These are phyloP conservation scores for Dioscorea dumetorum DNA, from an alignment of 106 monocot species.

Conservation along the genomic window DNA sequence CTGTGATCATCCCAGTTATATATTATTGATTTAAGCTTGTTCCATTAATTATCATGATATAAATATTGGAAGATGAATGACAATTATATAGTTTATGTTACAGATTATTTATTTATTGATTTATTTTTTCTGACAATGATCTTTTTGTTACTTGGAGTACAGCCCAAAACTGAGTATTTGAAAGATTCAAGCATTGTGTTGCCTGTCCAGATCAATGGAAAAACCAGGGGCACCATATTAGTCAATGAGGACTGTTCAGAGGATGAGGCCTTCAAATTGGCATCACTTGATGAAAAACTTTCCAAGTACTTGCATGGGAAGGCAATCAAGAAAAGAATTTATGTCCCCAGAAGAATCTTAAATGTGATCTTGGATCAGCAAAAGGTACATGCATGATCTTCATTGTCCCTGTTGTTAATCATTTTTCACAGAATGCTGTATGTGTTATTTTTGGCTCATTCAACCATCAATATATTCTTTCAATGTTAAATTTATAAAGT, in stretches of 20 bases:
- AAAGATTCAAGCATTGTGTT: constrained; percentile 70
- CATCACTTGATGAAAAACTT: constrained; percentile 58
- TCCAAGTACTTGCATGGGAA: constrained; percentile 61
- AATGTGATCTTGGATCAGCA: constrained; percentile 83
- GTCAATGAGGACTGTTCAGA: constrained; percentile 71
- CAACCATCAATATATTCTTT: constrained; percentile 1
- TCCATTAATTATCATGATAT: too few relatives aligned
- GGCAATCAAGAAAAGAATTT: constrained; percentile 68
- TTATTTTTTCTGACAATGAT: too few relatives aligned
- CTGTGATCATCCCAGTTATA: too few relatives aligned
- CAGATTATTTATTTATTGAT: too few relatives aligned
- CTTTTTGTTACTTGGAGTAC: constrained; percentile 1
- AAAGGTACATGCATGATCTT: constrained; percentile 45
- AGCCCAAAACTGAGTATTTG: constrained; percentile 81
- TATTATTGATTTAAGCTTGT: too few relatives aligned
- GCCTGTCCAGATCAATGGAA: constrained; percentile 94
- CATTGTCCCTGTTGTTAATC: background rate
- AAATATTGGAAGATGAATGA: too few relatives aligned
- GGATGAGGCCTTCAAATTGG: constrained; percentile 62
- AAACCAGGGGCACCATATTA: constrained; percentile 81
- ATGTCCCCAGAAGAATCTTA: constrained; percentile 80
- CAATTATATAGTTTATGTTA: too few relatives aligned
- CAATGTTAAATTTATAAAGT: background rate
- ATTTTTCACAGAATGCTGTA: background rate
- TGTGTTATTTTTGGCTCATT: background rate